Evolutionary conservation across 1,284 basidiomycete genomes (phyloP), one percentile per base, ranked within the genome.

Genomic region (Phellinidium pouzarii): DNA sequence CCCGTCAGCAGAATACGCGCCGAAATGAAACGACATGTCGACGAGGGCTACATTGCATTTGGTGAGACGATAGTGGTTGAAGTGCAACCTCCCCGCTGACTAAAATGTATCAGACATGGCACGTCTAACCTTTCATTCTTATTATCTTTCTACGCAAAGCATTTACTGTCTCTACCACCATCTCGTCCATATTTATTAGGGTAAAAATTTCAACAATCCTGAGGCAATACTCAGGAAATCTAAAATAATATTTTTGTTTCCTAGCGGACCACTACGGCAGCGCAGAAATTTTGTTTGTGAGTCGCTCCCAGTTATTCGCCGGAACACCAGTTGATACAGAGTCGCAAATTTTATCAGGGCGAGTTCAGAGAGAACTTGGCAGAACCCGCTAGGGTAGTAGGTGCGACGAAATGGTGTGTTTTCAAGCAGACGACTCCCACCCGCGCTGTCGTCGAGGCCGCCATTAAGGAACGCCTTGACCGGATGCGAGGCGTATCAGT

Each of bases 231-330:
- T n/a, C n/a, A n/a, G n/a, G n/a, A 37, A 38, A 27, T 19, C 19
- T 14, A 44, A 17, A 3, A 50, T 42, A 50, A n/a, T 50, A 14
- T 25, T 37, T n/a, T 34, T 38, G 8, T 26, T 43, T 20, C 37
- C 62, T n/a, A 89, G 87, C 87, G 59, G 87, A 90, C 70, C 87
- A 90, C 68, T 89, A 90, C 70, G 87, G 87, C 17, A 79, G 80
- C 62, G 78, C 87, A 29, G 87, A 91, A 65, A 77, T 86, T 55
- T 75, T 88, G 54, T 89, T 87, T 58, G 87, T 88, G 66, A 58
- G 80, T 68, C 14, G 11, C 19, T 42, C 41, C 41, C 46, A 19
- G 17, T 19, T 36, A 45, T 52, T 58, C 52, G 44, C 22, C 51
- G 61, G 29, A 63, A 41, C 46, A 23, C 48, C 53, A 46, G 50